phyloP scores from a whole-genome alignment of 2,329 filamentous ascomycete species.

The Fusarium xyrophilum region DNA sequence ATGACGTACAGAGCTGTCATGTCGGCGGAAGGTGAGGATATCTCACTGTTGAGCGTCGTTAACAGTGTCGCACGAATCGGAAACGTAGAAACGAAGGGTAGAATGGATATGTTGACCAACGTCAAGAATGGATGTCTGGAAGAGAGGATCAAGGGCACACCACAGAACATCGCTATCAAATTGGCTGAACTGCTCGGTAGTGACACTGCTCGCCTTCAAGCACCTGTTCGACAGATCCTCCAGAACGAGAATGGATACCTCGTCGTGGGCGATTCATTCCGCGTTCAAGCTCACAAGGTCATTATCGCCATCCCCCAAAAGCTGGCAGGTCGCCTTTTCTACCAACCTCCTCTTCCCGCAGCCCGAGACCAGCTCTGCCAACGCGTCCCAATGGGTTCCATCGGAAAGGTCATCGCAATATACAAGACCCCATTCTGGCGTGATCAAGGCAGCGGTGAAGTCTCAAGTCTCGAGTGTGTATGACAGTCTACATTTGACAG shows the following conservation, averaged over 20 bases:
- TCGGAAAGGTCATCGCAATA: not conserved
- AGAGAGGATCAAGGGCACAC: not conserved
- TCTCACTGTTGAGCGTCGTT: not conserved
- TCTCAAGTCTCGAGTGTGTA: not conserved
- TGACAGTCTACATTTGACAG: not conserved
- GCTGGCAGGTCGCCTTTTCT: not conserved
- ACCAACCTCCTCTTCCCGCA: rapidly evolving
- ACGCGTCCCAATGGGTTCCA: not conserved
- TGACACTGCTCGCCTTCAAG: not conserved
- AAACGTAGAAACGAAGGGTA: not conserved
- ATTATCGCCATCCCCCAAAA: rapidly evolving
- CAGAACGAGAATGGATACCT: not conserved
- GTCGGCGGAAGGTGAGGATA: not conserved
- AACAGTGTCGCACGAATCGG: not conserved
- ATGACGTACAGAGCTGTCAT: not conserved
- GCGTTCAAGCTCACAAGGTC: not conserved
- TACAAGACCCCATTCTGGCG: not conserved
- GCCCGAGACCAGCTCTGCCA: not conserved
- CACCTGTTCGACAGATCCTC: not conserved
- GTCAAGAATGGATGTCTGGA: not conserved
- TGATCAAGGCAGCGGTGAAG: not conserved
- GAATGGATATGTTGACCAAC: not conserved
- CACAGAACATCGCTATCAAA: not conserved
- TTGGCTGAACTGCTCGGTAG: rapidly evolving
- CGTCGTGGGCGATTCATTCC: rapidly evolving